phyloP scores from a whole-genome alignment of 1,284 basidiomycete species.

The Chalciporus piperatoides region DNA sequence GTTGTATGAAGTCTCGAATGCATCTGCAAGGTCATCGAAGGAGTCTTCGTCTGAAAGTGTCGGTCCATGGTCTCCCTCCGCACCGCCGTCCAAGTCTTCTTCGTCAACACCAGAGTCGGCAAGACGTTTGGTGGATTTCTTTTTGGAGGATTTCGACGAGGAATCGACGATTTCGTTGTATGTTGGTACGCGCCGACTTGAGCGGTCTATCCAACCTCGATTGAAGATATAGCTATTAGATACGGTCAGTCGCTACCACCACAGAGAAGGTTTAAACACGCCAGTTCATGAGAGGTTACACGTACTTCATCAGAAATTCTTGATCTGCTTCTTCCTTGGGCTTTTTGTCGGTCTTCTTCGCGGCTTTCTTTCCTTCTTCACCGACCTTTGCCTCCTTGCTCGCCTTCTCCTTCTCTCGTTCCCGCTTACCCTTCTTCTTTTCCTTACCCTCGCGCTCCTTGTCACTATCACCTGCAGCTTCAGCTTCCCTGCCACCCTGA shows the following conservation, averaged over 20 bases:
- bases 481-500: constrained; percentile 30
- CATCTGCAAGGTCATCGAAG: constrained; percentile 71
- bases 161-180: constrained; percentile 71
- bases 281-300: constrained; percentile 28
- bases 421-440: constrained; percentile 31
- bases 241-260: constrained; percentile 4
- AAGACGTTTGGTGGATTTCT: constrained; percentile 32
- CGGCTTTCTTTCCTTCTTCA: constrained; percentile 29
- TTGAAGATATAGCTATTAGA: constrained; percentile 82
- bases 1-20: constrained; percentile 84
- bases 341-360: constrained; percentile 34
- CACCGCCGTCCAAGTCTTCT: constrained; percentile 28
- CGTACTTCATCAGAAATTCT: constrained; percentile 87
- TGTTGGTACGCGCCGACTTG: constrained; percentile 70
- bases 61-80: constrained; percentile 29
- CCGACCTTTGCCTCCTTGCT: constrained; percentile 28
- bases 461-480: constrained; percentile 23
- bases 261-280: background rate
- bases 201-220: constrained; percentile 90
- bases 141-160: constrained; percentile 19
- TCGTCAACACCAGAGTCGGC: constrained; percentile 14
- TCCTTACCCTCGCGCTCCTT: constrained; percentile 34
- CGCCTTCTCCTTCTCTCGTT: constrained; percentile 33
- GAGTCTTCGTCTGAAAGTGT: constrained; percentile 45
- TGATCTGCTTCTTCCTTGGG: constrained; percentile 65